Evolutionary conservation across 139 green algal genomes (phyloP).

Genomic region (Pleodorina starrii): DNA sequence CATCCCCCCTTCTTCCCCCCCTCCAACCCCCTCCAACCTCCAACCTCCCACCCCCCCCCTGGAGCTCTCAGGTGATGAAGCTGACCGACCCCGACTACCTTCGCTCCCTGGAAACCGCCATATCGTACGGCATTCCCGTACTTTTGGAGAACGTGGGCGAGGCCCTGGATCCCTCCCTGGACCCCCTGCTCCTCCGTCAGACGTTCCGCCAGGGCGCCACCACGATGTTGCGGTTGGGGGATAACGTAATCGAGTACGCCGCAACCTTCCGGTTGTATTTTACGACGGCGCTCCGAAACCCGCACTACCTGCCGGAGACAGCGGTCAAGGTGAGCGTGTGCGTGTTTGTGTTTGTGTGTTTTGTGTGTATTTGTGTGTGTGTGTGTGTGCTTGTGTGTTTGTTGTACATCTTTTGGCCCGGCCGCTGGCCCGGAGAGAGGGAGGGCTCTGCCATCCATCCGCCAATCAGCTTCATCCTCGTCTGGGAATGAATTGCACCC

Average conservation of each 20-base stretch:
- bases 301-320: slow-evolving; percentile 83
- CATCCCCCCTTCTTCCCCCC: too few relatives aligned
- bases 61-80: slow-evolving; percentile 67
- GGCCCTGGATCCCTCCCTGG: slow-evolving; percentile 76
- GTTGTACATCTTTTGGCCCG: too few relatives aligned
- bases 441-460: background rate
- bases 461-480: background rate
- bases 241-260: slow-evolving; percentile 82
- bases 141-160: slow-evolving; percentile 54
- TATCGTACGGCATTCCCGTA: slow-evolving; percentile 62
- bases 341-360: background rate
- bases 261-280: slow-evolving; percentile 79
- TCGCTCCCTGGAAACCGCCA: slow-evolving; percentile 78
- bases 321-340: slow-evolving; percentile 73
- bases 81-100: slow-evolving; percentile 81
- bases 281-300: slow-evolving; percentile 80
- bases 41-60: background rate
- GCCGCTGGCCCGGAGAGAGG: too few relatives aligned
- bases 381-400: background rate
- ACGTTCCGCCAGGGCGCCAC: slow-evolving; percentile 74
- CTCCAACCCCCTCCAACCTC: background rate
- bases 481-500: too few relatives aligned
- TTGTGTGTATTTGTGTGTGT: background rate
- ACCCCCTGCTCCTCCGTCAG: slow-evolving; percentile 81
- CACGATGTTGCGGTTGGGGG: slow-evolving; percentile 81